Conservation (phyloP, 2,329 filamentous ascomycete genomes). For the Fusarium longipes region DNA sequence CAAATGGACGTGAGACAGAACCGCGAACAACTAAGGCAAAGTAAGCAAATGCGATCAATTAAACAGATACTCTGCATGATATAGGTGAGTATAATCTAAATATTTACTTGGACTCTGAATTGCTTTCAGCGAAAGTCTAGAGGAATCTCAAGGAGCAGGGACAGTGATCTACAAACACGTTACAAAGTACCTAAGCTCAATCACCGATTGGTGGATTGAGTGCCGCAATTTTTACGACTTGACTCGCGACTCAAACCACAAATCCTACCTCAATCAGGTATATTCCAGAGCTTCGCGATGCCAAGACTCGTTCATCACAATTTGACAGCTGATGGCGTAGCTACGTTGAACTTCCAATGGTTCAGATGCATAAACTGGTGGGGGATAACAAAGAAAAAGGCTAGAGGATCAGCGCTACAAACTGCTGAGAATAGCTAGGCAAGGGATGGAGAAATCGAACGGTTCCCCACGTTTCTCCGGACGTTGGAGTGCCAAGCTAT, state of each 20-base stretch:
- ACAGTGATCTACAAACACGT: background rate
- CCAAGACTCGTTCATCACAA: background rate
- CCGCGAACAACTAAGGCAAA: no score
- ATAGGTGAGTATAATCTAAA: no score
- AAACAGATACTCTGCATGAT: no score
- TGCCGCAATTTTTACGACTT: fast-evolving
- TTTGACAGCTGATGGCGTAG: conserved; percentile 3
- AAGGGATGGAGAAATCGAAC: conserved; percentile 3
- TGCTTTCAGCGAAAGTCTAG: no score
- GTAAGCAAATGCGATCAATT: no score
- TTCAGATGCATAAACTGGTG: background rate
- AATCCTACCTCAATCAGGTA: background rate
- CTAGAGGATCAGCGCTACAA: background rate
- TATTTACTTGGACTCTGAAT: no score
- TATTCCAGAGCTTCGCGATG: background rate
- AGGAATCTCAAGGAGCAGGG: no score
- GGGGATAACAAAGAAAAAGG: background rate
- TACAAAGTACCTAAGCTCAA: background rate
- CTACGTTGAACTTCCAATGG: background rate
- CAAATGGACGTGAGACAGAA: no score
- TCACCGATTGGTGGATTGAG: background rate
- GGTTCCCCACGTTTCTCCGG: conserved; percentile 30
- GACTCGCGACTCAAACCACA: background rate
- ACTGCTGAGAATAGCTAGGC: background rate
- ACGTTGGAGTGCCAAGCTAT: conserved; percentile 20